phyloP scores from a whole-genome alignment of 2,329 filamentous ascomycete genomes.

The Claviceps humidiphila region DNA sequence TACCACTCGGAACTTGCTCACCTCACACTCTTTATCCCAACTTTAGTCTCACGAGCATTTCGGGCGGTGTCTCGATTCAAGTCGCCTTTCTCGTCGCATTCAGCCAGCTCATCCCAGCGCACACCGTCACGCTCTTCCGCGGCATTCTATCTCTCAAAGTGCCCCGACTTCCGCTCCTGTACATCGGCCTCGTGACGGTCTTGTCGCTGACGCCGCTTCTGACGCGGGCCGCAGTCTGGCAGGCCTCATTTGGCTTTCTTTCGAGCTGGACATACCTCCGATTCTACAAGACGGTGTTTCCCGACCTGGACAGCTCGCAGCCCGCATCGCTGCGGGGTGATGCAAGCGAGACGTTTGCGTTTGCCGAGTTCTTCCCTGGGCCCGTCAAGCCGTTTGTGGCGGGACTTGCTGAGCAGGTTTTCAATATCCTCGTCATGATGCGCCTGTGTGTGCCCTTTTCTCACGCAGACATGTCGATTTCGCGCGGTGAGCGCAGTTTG shows the following conservation, averaged over 20 bases:
- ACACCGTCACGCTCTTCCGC: constrained; percentile 88
- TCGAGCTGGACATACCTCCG: constrained; percentile 91
- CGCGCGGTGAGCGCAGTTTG: constrained; percentile 48
- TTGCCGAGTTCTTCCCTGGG: constrained; percentile 89
- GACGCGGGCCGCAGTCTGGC: constrained; percentile 61
- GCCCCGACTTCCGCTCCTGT: constrained; percentile 53
- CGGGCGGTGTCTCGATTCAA: constrained; percentile 79
- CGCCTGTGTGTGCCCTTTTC: constrained; percentile 78
- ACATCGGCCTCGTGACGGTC: constrained; percentile 61
- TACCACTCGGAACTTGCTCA: background rate
- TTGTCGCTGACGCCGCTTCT: constrained; percentile 44
- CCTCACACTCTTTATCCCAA: no score
- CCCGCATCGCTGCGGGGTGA: constrained; percentile 63
- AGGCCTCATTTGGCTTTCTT: constrained; percentile 70
- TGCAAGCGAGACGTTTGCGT: constrained; percentile 90
- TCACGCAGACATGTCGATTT: constrained; percentile 61
- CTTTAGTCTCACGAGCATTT: constrained; percentile 62
- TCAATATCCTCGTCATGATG: constrained; percentile 59
- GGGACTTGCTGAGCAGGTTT: constrained; percentile 60
- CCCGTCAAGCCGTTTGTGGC: constrained; percentile 66
- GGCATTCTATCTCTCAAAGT: constrained; percentile 83
- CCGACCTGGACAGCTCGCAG: constrained; percentile 52
- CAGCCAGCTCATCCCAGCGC: constrained; percentile 92
- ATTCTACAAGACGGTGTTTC: constrained; percentile 74
- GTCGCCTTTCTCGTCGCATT: constrained; percentile 92